phyloP scores from a whole-genome alignment of 345 rosid species.

The Carallia brachiata region DNA sequence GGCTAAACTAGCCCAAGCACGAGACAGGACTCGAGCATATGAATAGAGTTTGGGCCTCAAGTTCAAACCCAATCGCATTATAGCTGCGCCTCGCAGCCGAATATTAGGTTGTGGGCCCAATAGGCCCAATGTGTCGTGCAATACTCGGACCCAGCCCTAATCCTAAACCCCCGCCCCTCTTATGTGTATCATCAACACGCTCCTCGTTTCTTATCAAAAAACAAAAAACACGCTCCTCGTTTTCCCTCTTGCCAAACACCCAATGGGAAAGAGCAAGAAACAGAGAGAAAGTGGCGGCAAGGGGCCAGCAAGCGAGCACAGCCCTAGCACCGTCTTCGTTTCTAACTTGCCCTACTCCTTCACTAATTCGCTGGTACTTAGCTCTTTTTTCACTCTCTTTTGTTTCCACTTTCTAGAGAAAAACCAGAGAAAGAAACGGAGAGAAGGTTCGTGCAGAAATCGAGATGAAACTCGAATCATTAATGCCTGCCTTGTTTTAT shows the following conservation, averaged over 20 bases:
- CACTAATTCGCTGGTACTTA: conserved; percentile 71
- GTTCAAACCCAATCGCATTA: too few species aligned
- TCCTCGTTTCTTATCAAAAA: too few species aligned
- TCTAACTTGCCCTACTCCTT: conserved; percentile 79
- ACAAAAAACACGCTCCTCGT: not conserved
- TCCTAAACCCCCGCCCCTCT: too few species aligned
- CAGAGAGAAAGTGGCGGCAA: conserved; percentile 42
- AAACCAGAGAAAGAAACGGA: not conserved
- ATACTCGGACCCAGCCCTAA: too few species aligned
- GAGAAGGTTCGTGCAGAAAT: not conserved
- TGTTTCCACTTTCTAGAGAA: conserved; percentile 9
- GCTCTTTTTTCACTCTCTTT: not conserved
- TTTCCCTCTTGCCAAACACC: not conserved
- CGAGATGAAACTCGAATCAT: not conserved
- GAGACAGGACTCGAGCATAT: too few species aligned
- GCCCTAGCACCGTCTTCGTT: conserved; percentile 72
- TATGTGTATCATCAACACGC: too few species aligned
- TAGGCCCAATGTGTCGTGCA: too few species aligned
- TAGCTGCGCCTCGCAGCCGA: too few species aligned
- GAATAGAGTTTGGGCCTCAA: too few species aligned
- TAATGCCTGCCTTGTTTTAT: not conserved
- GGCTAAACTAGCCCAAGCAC: too few species aligned
- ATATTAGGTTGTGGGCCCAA: too few species aligned
- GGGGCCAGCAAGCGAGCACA: conserved; percentile 40
- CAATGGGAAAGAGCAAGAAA: conserved; percentile 50